Conservation (phyloP, 2,329 filamentous ascomycete genomes). For the Ophiostoma sp. region DNA sequence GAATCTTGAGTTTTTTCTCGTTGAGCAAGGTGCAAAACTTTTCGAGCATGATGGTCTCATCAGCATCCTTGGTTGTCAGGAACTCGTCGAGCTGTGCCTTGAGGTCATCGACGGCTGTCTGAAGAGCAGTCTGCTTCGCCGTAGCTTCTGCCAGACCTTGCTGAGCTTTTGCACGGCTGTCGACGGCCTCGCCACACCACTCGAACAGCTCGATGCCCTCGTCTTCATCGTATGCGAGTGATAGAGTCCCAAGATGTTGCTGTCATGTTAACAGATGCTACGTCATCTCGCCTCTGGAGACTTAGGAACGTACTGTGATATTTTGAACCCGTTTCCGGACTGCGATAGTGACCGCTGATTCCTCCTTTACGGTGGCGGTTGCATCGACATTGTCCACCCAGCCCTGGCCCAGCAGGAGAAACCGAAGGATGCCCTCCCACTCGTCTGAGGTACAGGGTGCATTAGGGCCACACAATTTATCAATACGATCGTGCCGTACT, state of each 20-base stretch:
- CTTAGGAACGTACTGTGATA: conserved; percentile 44
- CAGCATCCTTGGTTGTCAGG: conserved; percentile 57
- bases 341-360: conserved; percentile 53
- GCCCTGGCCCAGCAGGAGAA: conserved; percentile 48
- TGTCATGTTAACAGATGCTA: too few relatives aligned
- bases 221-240: conserved; percentile 49
- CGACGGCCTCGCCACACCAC: conserved; percentile 60
- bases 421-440: conserved; percentile 58
- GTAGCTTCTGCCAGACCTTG: conserved; percentile 41
- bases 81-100: conserved; percentile 61
- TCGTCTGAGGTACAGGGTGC: conserved; percentile 55
- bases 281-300: too few relatives aligned
- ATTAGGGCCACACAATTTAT: conserved; percentile 48
- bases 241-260: conserved; percentile 65
- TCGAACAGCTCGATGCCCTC: conserved; percentile 61
- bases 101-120: conserved; percentile 53
- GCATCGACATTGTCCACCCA: conserved; percentile 51
- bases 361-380: conserved; percentile 52
- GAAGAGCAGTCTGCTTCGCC: conserved; percentile 43
- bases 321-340: conserved; percentile 61
- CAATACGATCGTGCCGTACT: conserved; percentile 54
- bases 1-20: conserved; percentile 73
- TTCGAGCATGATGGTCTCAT: conserved; percentile 60
- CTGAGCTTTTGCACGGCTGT: conserved; percentile 43
- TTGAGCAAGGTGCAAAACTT: conserved; percentile 69